Percentiles rank a stretch among this genome's conserved stretches.
These are phyloP conservation scores for Ceratocystis harringtonii DNA, from an alignment of 2,329 filamentous ascomycete species.

Conservation along the genomic window DNA sequence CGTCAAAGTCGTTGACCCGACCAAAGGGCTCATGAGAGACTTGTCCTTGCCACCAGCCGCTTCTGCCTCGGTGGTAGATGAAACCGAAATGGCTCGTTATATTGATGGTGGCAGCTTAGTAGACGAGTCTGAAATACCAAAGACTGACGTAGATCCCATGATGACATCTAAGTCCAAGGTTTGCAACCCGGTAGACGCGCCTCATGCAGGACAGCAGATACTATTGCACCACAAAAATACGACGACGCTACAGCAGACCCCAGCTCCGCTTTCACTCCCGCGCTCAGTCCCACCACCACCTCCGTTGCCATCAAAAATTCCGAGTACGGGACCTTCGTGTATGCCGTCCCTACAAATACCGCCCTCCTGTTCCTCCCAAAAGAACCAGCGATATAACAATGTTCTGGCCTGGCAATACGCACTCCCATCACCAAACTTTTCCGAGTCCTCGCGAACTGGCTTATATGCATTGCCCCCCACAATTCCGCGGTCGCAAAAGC, in stretches of 20 bases:
- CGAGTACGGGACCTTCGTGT: background rate
- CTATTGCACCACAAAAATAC: background rate
- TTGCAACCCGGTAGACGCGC: background rate
- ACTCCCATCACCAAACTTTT: constrained; percentile 11
- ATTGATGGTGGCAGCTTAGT: background rate
- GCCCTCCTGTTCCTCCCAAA: background rate
- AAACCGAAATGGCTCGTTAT: background rate
- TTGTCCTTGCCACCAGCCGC: background rate
- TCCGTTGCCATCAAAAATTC: background rate
- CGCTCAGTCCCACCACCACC: background rate
- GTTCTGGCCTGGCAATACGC: constrained; percentile 11
- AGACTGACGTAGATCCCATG: no score
- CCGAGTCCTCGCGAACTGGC: background rate
- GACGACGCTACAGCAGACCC: background rate
- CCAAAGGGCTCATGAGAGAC: background rate
- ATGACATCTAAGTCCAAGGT: background rate
- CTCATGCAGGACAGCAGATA: background rate
- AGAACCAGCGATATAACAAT: background rate
- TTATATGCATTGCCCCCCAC: constrained; percentile 4
- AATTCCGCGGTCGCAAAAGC: constrained; percentile 15
- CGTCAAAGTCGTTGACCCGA: constrained; percentile 8
- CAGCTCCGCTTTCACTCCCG: background rate
- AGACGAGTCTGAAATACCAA: background rate
- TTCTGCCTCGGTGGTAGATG: background rate
- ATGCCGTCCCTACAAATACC: background rate